phyloP scores from a whole-genome alignment of 805 yeast genomes.

The Lachancea waltii region DNA sequence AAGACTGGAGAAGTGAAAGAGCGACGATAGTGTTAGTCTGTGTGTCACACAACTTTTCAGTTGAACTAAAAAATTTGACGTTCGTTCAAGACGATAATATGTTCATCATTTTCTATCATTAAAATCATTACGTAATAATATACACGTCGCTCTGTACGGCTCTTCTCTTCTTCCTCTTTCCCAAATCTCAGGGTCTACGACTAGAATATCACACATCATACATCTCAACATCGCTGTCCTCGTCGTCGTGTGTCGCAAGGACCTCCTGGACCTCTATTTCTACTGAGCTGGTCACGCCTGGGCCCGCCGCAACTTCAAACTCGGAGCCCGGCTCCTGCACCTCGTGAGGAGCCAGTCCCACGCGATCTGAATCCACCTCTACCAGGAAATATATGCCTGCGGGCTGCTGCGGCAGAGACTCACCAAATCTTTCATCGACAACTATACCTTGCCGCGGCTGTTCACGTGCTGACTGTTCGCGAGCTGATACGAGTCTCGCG shows the following conservation, averaged over 20 bases:
- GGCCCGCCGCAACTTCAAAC: slow-evolving; percentile 1
- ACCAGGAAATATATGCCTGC: slow-evolving; percentile 7
- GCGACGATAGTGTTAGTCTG: no score
- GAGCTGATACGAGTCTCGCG: not conserved
- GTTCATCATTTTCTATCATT: no score
- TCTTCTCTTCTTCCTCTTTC: no score
- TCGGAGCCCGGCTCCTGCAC: slow-evolving; percentile 6
- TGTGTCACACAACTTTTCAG: no score
- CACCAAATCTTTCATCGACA: slow-evolving; percentile 7
- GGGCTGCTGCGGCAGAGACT: slow-evolving; percentile 7
- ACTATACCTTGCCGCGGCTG: slow-evolving; percentile 9
- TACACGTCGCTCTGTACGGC: no score
- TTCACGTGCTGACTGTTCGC: slow-evolving; percentile 5
- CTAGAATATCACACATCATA: not conserved
- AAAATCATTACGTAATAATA: no score
- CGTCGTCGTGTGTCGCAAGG: slow-evolving; percentile 3
- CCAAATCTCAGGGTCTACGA: no score
- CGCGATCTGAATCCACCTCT: slow-evolving; percentile 6
- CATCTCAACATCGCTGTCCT: not conserved
- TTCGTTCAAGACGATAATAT: no score
- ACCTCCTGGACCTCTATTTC: slow-evolving; percentile 8
- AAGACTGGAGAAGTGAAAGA: not conserved
- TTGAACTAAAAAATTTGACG: no score
- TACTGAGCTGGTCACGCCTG: slow-evolving; percentile 1
- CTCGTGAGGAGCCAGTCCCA: slow-evolving; percentile 7